These are phyloP conservation scores for Podosphaera leucotricha DNA, from an alignment of 2,329 filamentous ascomycete genomes.

Conservation along the genomic window DNA sequence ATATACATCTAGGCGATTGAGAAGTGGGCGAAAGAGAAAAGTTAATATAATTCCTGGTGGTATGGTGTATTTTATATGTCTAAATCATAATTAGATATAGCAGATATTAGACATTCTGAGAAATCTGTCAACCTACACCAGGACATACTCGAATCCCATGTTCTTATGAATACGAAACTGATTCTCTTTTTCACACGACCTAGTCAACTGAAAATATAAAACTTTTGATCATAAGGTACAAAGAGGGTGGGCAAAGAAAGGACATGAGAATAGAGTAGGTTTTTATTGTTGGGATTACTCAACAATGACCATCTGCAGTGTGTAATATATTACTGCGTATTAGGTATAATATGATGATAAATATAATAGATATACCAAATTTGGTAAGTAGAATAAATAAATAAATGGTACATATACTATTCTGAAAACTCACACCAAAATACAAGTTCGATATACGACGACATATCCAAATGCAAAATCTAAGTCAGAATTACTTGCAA, in stretches of 20 bases:
- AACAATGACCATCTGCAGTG: not conserved
- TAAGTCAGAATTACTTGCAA: too few relatives aligned
- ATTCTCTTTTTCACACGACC: not conserved
- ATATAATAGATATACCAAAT: too few relatives aligned
- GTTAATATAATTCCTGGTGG: not conserved
- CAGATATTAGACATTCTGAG: not conserved
- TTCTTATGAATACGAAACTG: not conserved
- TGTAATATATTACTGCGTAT: too few relatives aligned
- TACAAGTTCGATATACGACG: too few relatives aligned
- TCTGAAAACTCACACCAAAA: too few relatives aligned
- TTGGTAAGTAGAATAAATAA: too few relatives aligned
- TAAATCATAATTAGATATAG: not conserved
- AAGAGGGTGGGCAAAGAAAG: too few relatives aligned
- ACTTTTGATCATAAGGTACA: not conserved
- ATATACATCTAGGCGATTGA: slow-evolving; percentile 1
- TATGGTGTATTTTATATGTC: slow-evolving; percentile 1
- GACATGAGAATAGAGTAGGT: not conserved
- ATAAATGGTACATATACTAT: too few relatives aligned
- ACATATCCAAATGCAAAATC: too few relatives aligned
- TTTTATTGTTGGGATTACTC: not conserved
- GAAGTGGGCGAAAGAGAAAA: not conserved
- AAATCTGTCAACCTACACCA: not conserved
- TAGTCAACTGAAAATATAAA: not conserved
- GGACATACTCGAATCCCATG: slow-evolving; percentile 1
- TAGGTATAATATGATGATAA: too few relatives aligned